Percentiles rank a stretch among this genome's conserved stretches.
Conservation (phyloP, 306 rosid genomes). For the Trichosanthes truncata region DNA sequence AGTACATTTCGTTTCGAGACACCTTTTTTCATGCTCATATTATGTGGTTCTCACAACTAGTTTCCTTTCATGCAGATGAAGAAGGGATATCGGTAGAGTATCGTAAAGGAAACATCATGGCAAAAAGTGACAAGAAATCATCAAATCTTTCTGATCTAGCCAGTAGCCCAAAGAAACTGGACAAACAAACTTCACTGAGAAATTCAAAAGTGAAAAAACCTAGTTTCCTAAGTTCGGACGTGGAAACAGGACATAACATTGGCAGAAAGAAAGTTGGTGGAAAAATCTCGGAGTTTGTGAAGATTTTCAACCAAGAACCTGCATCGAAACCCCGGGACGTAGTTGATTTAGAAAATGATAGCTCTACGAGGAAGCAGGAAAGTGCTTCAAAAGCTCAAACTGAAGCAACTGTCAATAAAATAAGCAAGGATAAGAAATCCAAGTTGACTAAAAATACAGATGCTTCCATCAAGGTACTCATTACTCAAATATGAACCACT, state of each 20-base stretch:
- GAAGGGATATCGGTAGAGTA: constrained; percentile 12
- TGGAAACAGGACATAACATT: constrained; percentile 23
- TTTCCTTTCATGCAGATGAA: constrained; percentile 28
- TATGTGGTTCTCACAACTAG: neutral
- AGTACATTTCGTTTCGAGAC: constrained; percentile 27
- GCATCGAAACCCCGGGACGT: constrained; percentile 27
- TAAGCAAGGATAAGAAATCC: constrained; percentile 18
- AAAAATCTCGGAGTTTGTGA: constrained; percentile 69
- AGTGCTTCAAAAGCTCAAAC: constrained; percentile 13
- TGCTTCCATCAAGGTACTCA: constrained; percentile 19
- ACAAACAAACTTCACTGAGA: constrained; percentile 17
- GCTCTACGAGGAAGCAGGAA: constrained; percentile 32
- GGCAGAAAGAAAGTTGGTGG: constrained; percentile 48
- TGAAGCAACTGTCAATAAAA: constrained; percentile 26
- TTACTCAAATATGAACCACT: neutral
- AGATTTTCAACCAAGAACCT: constrained; percentile 68
- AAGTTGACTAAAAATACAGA: constrained; percentile 11
- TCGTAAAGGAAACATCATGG: constrained; percentile 22
- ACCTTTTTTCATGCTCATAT: neutral
- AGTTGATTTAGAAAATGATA: constrained; percentile 23
- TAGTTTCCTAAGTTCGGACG: constrained; percentile 27
- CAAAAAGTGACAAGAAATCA: constrained; percentile 25
- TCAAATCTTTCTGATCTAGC: constrained; percentile 19
- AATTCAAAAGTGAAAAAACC: constrained; percentile 30
- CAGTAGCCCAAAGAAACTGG: constrained; percentile 30